These are phyloP conservation scores for Phoma sp. DNA, from an alignment of 2,329 filamentous ascomycete genomes.

Conservation along the genomic window DNA sequence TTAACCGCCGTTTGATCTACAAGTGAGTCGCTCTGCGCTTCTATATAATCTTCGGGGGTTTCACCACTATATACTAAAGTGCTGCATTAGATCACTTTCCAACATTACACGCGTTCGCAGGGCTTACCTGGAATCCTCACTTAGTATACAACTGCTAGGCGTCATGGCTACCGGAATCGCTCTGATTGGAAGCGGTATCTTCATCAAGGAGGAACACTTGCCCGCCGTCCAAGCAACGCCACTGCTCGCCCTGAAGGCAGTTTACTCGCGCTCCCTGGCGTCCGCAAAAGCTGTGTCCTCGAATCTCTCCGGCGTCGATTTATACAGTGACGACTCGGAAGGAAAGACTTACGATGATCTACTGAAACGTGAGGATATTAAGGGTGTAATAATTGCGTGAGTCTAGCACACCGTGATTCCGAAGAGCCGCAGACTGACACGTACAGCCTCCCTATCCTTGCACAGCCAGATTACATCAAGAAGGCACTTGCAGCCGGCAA, in stretches of 20 bases:
- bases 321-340: constrained; percentile 64
- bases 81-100: background rate
- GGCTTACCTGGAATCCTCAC: background rate
- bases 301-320: constrained; percentile 52
- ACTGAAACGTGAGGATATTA: constrained; percentile 60
- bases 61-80: background rate
- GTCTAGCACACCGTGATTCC: constrained; percentile 12
- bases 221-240: constrained; percentile 65
- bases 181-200: constrained; percentile 68
- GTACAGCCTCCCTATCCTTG: constrained; percentile 64
- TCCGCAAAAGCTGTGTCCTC: constrained; percentile 56
- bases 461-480: constrained; percentile 65
- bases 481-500: constrained; percentile 68
- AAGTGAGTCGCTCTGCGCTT: background rate
- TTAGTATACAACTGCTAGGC: background rate
- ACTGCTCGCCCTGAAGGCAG: constrained; percentile 64
- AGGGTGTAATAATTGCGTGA: constrained; percentile 62
- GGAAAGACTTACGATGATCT: constrained; percentile 59
- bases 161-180: constrained; percentile 59
- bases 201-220: constrained; percentile 64
- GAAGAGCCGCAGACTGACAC: background rate
- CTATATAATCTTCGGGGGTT: background rate
- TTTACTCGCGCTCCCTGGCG: constrained; percentile 68
- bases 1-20: constrained; percentile 24
- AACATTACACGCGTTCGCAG: background rate